Conservation (phyloP, 148 eudicot species). For the Suaeda aralocaspica region DNA sequence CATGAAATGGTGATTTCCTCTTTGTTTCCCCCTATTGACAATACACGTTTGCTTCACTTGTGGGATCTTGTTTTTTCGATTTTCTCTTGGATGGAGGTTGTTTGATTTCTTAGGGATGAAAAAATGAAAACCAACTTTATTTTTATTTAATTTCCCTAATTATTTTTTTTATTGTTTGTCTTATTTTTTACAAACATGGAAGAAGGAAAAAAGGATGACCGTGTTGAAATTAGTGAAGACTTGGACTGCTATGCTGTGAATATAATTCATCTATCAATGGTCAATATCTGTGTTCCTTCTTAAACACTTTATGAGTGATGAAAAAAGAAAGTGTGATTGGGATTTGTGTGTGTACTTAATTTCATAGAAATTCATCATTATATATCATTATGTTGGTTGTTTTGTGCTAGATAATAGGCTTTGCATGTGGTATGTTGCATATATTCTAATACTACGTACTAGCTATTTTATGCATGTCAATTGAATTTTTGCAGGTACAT, state of each 20-base stretch:
- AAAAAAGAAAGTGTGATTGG: slow-evolving; percentile 3
- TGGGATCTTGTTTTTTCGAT: slow-evolving; percentile 19
- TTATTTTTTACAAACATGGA: slow-evolving; percentile 14
- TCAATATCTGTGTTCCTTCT: not conserved
- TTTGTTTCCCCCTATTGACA: slow-evolving; percentile 16
- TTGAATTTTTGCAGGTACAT: too few species aligned
- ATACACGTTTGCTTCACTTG: slow-evolving; percentile 29
- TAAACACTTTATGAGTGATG: slow-evolving; percentile 14
- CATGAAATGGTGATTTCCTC: slow-evolving; percentile 20
- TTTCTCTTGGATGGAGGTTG: not conserved
- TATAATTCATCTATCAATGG: not conserved
- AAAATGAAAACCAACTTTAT: not conserved
- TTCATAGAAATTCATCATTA: not conserved
- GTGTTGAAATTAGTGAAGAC: slow-evolving; percentile 16
- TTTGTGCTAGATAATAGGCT: not conserved
- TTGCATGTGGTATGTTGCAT: slow-evolving; percentile 2
- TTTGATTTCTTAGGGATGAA: slow-evolving; percentile 5
- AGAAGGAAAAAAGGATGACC: slow-evolving; percentile 21
- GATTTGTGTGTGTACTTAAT: slow-evolving; percentile 18
- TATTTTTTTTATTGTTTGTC: not conserved
- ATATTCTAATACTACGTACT: not conserved
- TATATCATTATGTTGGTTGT: not conserved
- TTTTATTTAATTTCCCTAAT: not conserved
- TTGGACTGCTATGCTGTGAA: slow-evolving; percentile 21
- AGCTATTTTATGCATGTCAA: too few species aligned